Percentiles rank a stretch among this genome's conserved stretches.
These are phyloP conservation scores for Solanum sejunctum DNA, from an alignment of 257 asterid genomes.

Conservation along the genomic window DNA sequence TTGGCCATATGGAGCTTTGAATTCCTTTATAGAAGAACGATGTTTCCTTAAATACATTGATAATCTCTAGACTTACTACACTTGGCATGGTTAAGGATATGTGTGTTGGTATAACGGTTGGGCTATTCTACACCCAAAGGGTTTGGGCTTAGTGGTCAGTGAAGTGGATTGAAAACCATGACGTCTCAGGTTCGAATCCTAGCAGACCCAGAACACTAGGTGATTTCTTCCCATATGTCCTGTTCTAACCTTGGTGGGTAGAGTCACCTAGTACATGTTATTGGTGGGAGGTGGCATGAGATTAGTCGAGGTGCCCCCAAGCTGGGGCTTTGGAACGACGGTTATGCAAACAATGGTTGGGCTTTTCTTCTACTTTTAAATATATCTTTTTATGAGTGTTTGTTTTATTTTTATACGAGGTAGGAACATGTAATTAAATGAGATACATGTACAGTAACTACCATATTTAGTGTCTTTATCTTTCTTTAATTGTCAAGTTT, in stretches of 20 bases:
- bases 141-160: background rate
- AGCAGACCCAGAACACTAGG: background rate
- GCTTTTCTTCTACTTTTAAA: background rate
- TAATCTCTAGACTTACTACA: background rate
- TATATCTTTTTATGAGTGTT: background rate
- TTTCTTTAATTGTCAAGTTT: background rate
- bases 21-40: background rate
- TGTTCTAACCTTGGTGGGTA: background rate
- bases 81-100: background rate
- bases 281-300: background rate
- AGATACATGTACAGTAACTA: background rate
- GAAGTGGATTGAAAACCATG: background rate
- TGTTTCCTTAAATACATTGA: background rate
- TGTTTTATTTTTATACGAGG: background rate
- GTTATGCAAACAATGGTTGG: background rate
- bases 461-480: background rate
- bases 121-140: background rate
- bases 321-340: background rate
- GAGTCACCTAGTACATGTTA: background rate
- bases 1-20: background rate
- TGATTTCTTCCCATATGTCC: background rate
- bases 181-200: background rate
- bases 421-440: background rate
- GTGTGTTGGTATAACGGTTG: background rate
- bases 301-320: background rate